Evolutionary conservation across 2,329 filamentous ascomycete genomes (phyloP).

Genomic region (Claviceps purpurea): DNA sequence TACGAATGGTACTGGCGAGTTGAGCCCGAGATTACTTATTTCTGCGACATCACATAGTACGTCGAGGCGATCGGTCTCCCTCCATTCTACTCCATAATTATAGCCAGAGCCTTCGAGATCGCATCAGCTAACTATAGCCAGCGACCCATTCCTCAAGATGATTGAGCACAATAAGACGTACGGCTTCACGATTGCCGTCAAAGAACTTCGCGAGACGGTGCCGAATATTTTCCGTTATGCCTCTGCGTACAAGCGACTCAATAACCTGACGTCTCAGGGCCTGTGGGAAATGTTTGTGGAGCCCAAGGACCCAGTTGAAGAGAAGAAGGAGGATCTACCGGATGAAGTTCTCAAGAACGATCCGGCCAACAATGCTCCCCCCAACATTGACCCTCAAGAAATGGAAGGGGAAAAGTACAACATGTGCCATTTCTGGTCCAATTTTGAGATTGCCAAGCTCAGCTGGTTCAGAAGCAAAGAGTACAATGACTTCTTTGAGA

Average conservation of each 20-base stretch:
- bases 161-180: slow-evolving; percentile 92
- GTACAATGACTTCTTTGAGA: slow-evolving; percentile 95
- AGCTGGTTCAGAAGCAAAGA: slow-evolving; percentile 96
- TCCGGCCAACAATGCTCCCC: slow-evolving; percentile 54
- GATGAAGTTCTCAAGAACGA: slow-evolving; percentile 72
- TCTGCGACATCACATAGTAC: slow-evolving; percentile 98
- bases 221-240: slow-evolving; percentile 98
- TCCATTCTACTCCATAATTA: background rate
- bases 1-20: slow-evolving; percentile 99
- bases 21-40: slow-evolving; percentile 99
- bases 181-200: slow-evolving; percentile 96
- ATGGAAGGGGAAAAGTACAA: slow-evolving; percentile 99
- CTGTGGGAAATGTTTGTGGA: slow-evolving; percentile 99
- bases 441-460: slow-evolving; percentile 92
- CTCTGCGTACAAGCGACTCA: slow-evolving; percentile 88
- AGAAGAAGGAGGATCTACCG: slow-evolving; percentile 53
- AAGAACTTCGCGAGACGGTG: slow-evolving; percentile 93
- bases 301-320: slow-evolving; percentile 50
- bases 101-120: background rate
- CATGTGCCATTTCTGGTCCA: slow-evolving; percentile 99
- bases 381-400: slow-evolving; percentile 73
- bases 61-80: slow-evolving; percentile 1
- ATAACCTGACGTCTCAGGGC: slow-evolving; percentile 82
- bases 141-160: slow-evolving; percentile 90
- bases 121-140: background rate